Conservation (phyloP, 306 rosid species). For the Dalbergia cochinchinensis region DNA sequence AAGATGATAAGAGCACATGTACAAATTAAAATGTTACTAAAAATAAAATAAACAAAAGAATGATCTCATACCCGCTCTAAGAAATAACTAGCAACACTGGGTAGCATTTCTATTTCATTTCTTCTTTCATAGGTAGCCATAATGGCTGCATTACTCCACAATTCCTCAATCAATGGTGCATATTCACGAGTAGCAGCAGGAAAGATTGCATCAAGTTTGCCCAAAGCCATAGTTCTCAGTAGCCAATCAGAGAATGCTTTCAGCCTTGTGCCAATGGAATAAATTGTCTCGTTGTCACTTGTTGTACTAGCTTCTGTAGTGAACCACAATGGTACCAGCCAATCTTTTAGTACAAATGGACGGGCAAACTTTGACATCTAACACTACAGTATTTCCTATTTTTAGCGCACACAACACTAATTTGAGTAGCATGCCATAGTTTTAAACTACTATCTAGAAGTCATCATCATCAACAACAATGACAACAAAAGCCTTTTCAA, state of each 20-base stretch:
- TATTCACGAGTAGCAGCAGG: constrained; percentile 99
- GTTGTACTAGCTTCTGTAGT: constrained; percentile 60
- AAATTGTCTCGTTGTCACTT: constrained; percentile 58
- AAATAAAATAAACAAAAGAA: constrained; percentile 30
- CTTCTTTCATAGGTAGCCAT: constrained; percentile 88
- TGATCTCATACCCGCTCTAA: constrained; percentile 80
- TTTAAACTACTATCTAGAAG: background rate
- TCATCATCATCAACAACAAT: constrained; percentile 11
- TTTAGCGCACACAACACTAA: background rate
- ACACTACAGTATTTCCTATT: background rate
- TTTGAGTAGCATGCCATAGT: background rate
- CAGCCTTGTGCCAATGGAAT: constrained; percentile 86
- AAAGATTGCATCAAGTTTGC: constrained; percentile 91
- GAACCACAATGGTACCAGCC: constrained; percentile 38
- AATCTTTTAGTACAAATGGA: constrained; percentile 31
- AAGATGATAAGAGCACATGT: background rate
- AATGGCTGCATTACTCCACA: constrained; percentile 89
- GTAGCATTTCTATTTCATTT: constrained; percentile 92
- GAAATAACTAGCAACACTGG: constrained; percentile 88
- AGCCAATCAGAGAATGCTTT: constrained; percentile 99
- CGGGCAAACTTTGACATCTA: constrained; percentile 8
- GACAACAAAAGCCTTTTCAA: background rate
- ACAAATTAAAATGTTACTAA: constrained; percentile 25
- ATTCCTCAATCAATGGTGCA: constrained; percentile 88
- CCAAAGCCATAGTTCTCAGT: constrained; percentile 90